Conservation (phyloP, 2,329 filamentous ascomycete genomes). For the Lasiodiplodia sp. region DNA sequence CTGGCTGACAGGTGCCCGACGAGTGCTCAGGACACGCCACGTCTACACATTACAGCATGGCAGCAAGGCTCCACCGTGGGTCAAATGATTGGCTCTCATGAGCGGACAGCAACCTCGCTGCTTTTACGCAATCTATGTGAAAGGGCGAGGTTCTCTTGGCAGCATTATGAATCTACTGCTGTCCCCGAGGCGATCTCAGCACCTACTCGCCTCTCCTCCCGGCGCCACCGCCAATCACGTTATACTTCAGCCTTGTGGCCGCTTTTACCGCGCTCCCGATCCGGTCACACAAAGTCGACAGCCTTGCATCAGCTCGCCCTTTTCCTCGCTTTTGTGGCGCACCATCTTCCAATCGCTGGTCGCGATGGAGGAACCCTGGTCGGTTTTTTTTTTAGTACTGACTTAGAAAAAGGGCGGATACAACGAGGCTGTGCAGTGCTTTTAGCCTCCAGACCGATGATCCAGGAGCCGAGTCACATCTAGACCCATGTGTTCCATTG, state of each 20-base stretch:
- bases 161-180: not conserved
- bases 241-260: not conserved
- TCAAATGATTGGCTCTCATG: not conserved
- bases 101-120: too few relatives aligned
- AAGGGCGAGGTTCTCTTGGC: too few relatives aligned
- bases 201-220: too few relatives aligned
- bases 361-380: constrained; percentile 31
- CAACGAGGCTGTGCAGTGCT: too few relatives aligned
- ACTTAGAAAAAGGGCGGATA: constrained; percentile 35
- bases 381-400: constrained; percentile 34
- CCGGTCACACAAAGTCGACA: not conserved
- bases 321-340: not conserved
- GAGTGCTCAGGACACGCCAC: not conserved
- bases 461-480: too few relatives aligned
- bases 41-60: not conserved
- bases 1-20: not conserved
- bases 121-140: too few relatives aligned
- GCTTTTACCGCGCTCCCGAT: not conserved
- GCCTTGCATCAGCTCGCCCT: constrained; percentile 4
- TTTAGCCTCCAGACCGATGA: too few relatives aligned
- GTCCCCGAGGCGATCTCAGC: accelerated
- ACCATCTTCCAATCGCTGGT: constrained; percentile 18
- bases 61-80: not conserved
- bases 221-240: not conserved
- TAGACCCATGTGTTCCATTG: too few relatives aligned